Evolutionary conservation across 768 basidiomycete species (phyloP).

Genomic region (Leccinum longicurvipes): DNA sequence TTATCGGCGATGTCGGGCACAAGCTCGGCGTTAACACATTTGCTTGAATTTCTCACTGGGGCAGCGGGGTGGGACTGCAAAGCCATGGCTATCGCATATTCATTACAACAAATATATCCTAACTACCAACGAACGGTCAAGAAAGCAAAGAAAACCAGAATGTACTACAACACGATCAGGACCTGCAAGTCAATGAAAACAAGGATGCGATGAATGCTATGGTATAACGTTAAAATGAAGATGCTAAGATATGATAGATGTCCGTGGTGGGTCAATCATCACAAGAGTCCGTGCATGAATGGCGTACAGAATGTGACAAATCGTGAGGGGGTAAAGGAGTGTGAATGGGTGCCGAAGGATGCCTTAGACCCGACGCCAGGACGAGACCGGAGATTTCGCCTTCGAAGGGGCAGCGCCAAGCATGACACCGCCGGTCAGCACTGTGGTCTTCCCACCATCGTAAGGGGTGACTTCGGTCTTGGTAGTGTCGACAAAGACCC

Average conservation of each 20-base stretch:
- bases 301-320: conserved; percentile 19
- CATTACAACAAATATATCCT: conserved; percentile 32
- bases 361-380: conserved; percentile 59
- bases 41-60: not conserved
- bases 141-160: conserved; percentile 23
- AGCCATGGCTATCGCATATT: conserved; percentile 1
- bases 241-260: conserved; percentile 31
- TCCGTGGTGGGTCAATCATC: conserved; percentile 29
- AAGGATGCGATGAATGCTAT: conserved; percentile 29
- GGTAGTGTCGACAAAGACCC: conserved; percentile 69
- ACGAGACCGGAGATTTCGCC: conserved; percentile 32
- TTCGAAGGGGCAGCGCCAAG: conserved; percentile 52
- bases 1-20: not conserved
- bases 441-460: conserved; percentile 85
- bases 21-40: conserved; percentile 6
- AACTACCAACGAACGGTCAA: conserved; percentile 19
- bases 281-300: conserved; percentile 23
- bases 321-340: conserved; percentile 24
- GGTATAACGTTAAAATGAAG: conserved; percentile 31
- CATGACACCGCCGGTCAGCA: conserved; percentile 86
- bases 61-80: not conserved
- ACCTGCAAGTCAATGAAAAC: conserved; percentile 23
- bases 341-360: conserved; percentile 12
- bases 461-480: conserved; percentile 83
- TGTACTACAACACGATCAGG: conserved; percentile 31